Evolutionary conservation across 179 eudicot genomes (phyloP), one percentile per base, ranked within the genome.

Genomic region (Amaranthus tricolor): DNA sequence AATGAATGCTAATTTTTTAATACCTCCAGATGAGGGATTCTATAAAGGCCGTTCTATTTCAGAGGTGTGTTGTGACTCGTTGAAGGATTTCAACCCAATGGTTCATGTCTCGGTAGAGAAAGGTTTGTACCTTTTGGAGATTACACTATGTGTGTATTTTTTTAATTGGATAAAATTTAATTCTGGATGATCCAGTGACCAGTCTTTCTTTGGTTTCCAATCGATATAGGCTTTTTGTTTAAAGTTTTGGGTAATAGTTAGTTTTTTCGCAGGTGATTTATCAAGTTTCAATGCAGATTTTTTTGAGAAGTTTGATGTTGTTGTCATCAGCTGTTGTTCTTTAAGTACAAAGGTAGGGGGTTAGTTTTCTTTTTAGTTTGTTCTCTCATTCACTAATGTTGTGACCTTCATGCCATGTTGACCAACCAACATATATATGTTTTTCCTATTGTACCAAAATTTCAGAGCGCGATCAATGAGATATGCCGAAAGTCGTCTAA

Each of bases 1-100:
- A 11, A 75, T 89, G 13, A 69, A 88, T 54, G 91, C 96, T 8
- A 96, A 96, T 71, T 93, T 93, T 78, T 83, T 96, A 72, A 87
- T 91, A 77, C 84, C 92, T 49, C 83, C 89, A 0, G 89, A 85
- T 49, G 85, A 82, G 72, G 77, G 72, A 51, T 77, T 66, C 45
- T 78, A 55, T 81, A 66, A 69, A 15, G 96, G 91, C 48, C 85
- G 83, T 56, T 83, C 97, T 71, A 79, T 93, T 69, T 89, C 99
- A 4, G 97, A 96, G 79, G 80, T 89, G 77, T 96, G 99, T 74
- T 85, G 96, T 51, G 91, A 93, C 71, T 96, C 94, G 14, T 80
- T 95, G 82, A 89, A 89, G 84, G 94, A 96, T 76, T 93, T 96
- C 77, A 96, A 96, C 81, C 99, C 99, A 6, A 96, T 96, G 99